A percentile compares a stretch with the other conserved stretches of the same genome.
Evolutionary conservation across 805 yeast species (phyloP).

Genomic region (Wickerhamiella bombiphila): DNA sequence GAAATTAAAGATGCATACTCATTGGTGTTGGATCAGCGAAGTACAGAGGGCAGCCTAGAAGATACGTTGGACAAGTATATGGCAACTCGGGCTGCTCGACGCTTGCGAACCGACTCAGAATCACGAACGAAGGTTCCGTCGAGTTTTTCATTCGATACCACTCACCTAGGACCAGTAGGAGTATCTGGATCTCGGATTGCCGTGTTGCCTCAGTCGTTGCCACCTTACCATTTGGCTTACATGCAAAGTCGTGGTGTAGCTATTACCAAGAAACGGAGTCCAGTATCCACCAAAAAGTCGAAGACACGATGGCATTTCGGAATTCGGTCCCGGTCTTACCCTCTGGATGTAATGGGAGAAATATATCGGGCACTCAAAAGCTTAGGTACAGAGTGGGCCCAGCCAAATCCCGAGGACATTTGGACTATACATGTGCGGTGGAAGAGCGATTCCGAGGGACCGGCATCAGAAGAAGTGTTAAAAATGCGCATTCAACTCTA

Average conservation of each 20-base stretch:
- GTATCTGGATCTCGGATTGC: slow-evolving; percentile 57
- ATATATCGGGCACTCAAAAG: slow-evolving; percentile 86
- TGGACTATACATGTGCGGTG: slow-evolving; percentile 96
- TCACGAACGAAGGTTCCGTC: slow-evolving; percentile 22
- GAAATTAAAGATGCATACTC: slow-evolving; percentile 80
- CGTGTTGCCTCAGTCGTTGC: slow-evolving; percentile 82
- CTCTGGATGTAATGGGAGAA: slow-evolving; percentile 97
- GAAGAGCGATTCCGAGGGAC: slow-evolving; percentile 37
- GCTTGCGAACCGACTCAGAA: slow-evolving; percentile 11
- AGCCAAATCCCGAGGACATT: slow-evolving; percentile 83
- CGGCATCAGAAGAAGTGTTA: slow-evolving; percentile 44
- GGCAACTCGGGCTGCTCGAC: slow-evolving; percentile 5
- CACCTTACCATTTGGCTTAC: slow-evolving; percentile 84
- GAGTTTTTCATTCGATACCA: slow-evolving; percentile 26
- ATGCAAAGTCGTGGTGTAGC: slow-evolving; percentile 52
- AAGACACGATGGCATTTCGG: slow-evolving; percentile 99
- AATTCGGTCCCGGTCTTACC: slow-evolving; percentile 87
- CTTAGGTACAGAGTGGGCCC: slow-evolving; percentile 94
- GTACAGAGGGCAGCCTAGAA: slow-evolving; percentile 30
- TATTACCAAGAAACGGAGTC: slow-evolving; percentile 29
- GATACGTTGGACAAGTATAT: slow-evolving; percentile 16
- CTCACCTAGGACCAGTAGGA: slow-evolving; percentile 24
- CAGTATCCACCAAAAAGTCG: slow-evolving; percentile 57
- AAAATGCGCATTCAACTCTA: slow-evolving; percentile 94
- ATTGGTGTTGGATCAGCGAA: slow-evolving; percentile 64